Evolutionary conservation across 139 green algal species (phyloP).

Genomic region (Monoraphidium neglectum): DNA sequence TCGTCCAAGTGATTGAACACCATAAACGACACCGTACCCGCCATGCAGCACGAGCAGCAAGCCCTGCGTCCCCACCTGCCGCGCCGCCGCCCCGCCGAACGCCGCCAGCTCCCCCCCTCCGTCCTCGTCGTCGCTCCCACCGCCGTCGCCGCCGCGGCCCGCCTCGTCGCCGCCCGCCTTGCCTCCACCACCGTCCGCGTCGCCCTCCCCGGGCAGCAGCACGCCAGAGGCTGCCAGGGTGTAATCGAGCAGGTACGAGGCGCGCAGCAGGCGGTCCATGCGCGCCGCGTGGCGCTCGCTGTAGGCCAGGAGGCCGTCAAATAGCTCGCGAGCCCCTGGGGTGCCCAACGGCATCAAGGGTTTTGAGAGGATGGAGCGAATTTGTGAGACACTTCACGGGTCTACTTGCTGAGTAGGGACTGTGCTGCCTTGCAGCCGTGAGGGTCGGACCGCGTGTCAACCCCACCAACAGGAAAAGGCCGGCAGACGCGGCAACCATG

Average conservation of each 20-base stretch:
- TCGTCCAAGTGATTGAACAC: too few species aligned
- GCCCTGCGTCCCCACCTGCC: neutral
- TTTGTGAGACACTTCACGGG: too few species aligned
- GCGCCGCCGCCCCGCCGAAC: neutral
- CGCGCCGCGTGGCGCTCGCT: constrained; percentile 81
- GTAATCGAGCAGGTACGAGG: constrained; percentile 88
- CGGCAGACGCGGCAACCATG: too few species aligned
- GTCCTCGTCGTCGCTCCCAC: neutral
- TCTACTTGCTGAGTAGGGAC: too few species aligned
- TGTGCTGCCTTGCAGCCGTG: too few species aligned
- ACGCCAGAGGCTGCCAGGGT: constrained; percentile 80
- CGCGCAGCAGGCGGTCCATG: constrained; percentile 79
- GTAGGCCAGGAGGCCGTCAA: constrained; percentile 85
- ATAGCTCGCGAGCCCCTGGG: constrained; percentile 52
- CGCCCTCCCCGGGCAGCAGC: constrained; percentile 40
- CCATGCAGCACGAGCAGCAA: too few species aligned
- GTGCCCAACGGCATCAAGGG: neutral
- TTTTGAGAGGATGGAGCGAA: neutral
- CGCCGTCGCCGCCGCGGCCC: constrained; percentile 10
- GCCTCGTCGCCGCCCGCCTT: neutral
- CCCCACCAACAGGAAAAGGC: too few species aligned
- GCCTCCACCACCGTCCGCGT: too few species aligned
- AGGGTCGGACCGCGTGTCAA: too few species aligned
- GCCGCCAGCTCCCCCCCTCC: neutral
- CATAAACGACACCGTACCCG: too few species aligned